Conservation (phyloP, 225 moss, liverwort and hornwort genomes). For the Pleurozium schreberi region DNA sequence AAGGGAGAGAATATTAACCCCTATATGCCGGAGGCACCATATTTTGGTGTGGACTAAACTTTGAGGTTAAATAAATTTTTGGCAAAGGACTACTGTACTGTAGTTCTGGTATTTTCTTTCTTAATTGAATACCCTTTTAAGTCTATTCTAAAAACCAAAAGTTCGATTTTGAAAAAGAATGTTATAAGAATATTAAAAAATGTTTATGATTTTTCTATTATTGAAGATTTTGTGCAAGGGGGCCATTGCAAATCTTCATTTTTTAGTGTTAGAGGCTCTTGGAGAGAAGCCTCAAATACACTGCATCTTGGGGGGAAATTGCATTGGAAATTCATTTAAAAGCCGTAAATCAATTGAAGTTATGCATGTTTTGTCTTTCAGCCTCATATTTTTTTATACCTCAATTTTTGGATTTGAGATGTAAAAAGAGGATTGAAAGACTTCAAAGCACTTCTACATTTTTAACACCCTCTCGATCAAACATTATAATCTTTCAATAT, state of each 20-base stretch:
- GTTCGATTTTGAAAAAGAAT: not conserved
- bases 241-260: not conserved
- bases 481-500: too few species aligned
- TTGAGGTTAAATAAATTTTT: not conserved
- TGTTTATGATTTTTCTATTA: not conserved
- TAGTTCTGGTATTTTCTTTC: not conserved
- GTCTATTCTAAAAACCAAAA: too few species aligned
- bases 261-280: not conserved
- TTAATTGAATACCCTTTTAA: not conserved
- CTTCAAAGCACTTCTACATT: too few species aligned
- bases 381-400: not conserved
- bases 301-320: not conserved
- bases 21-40: not conserved
- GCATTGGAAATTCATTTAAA: not conserved
- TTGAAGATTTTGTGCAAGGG: not conserved
- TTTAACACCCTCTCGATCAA: too few species aligned
- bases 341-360: not conserved
- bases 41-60: not conserved
- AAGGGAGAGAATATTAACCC: not conserved
- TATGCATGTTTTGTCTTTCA: not conserved
- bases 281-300: too few species aligned
- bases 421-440: too few species aligned
- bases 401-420: not conserved
- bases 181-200: not conserved
- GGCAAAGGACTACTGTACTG: not conserved